Base-by-base conservation (phyloP, 176 grass and related monocot species). In the Eleusine coracana region DNA sequence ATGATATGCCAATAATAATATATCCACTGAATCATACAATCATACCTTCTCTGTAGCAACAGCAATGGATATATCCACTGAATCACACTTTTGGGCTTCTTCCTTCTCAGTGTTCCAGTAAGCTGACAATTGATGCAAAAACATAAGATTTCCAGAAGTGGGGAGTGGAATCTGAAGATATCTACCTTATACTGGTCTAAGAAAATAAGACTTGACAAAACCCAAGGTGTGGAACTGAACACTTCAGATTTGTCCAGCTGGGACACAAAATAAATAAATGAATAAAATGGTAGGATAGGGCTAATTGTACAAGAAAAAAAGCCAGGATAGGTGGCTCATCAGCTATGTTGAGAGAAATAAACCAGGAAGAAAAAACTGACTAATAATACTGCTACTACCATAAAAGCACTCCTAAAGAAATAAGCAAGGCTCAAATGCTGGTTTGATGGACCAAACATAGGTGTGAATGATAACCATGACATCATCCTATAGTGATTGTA, bases 51-150 rank as follows among this genome's bases (percentile, higher is more conserved):
- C 96, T 78, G 93, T 99, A 77, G 96, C 93, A 89, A 99, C 89
- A n/a, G 96, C 93, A 70, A 99, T 92, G 51, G 93, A 95, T 93
- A 99, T 92, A 86, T 99, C 96, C 54, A 99, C 87, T 37, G 93
- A 88, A 80, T 85, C 93, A 81, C 89, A 96, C 46, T 81, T 81
- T 66, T 80, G 81, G 50, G 91, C 37, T 88, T 99, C 93, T 67
- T 87, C 96, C 68, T 96, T 93, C 69, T 83, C 83, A 75, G 39
- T 74, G 69, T 90, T 87, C 96, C 96, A 96, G 78, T 83, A 99
- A 85, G 91, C 96, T 99, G 76, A 67, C 44, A 85, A 89, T 81
- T 29, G n/a, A 90, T 71, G 44, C 25, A 80, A 49, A 62, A 66
- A 71, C 28, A 87, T 58, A n/a, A 85, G 14, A 77, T 62, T 44